Base-by-base conservation (phyloP, 225 moss, liverwort and hornwort species). In the Bryoerythrophyllum caledonicum region DNA sequence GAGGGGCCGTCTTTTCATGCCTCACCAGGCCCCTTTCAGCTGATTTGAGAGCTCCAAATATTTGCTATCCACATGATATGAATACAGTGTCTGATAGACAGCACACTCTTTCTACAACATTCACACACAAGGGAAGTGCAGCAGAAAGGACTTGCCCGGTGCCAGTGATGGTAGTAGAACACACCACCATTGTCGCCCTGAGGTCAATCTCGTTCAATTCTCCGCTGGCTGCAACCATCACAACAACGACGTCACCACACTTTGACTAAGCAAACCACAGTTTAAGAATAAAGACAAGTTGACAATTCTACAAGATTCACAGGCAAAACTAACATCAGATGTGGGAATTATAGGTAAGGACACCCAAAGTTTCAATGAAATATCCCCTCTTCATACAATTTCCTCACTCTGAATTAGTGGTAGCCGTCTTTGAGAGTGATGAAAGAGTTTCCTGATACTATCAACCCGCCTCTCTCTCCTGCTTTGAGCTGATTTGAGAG, bases 171-270 rank as follows among this genome's bases (percentile, higher is more conserved):
- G 23, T 15, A 81, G 76, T 5, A n/a, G n/a, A n/a, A n/a, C n/a
- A n/a, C n/a, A n/a, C n/a, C n/a, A n/a, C n/a, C n/a, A n/a, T n/a
- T n/a, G n/a, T n/a, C n/a, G n/a, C n/a, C n/a, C n/a, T 44, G 44
- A 44, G 23, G 35, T 14, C 12, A 32, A 19, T n/a, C 44, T 60
- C 70, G 70, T 43, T 38, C 38, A 82, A 35, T 65, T 65, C 74
- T 78, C 60, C 12, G 82, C 32, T n/a, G 78, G 70, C 82, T 82
- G 78, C 82, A 66, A 74, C 60, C 43, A 78, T 17, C 70, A 74
- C 58, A 49, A 61, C 40, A 2, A 38, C 38, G 5, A 49, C 19
- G 48, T 28, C 9, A 53, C 1, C 15, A 57, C 0, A 12, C 12
- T 25, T 32, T 32, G 32, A 23, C 3, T n/a, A n/a, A 34, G 54